Conservation (phyloP, 78 protist genomes). For the Dictyostelium purpureum region DNA sequence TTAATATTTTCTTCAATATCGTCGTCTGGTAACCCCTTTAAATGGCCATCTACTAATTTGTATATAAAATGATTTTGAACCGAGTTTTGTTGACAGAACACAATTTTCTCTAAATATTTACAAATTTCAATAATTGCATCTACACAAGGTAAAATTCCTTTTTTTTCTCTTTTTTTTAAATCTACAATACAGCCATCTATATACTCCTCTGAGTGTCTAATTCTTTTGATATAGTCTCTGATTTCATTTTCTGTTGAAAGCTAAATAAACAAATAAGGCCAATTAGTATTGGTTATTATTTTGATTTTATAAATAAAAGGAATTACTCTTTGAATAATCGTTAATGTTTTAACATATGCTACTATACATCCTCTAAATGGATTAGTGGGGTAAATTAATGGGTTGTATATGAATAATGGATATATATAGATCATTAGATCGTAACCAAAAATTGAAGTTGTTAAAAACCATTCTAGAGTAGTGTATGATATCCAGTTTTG, state of each 20-base stretch:
- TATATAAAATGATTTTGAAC: background rate
- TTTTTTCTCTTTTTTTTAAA: background rate
- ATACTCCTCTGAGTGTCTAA: background rate
- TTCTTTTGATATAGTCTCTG: constrained; percentile 13
- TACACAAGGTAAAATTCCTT: constrained; percentile 13
- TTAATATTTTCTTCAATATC: background rate
- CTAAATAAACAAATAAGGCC: background rate
- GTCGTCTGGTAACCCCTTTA: background rate
- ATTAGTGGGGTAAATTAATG: constrained; percentile 25
- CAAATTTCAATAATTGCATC: constrained; percentile 23
- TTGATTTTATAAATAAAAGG: background rate
- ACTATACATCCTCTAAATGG: constrained; percentile 1
- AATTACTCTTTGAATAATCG: constrained; percentile 3
- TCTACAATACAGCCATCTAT: constrained; percentile 7
- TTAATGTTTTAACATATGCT: constrained; percentile 28
- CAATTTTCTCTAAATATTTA: background rate
- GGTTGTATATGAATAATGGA: constrained; percentile 19
- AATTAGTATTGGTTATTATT: background rate
- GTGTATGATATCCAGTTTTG: constrained; percentile 31
- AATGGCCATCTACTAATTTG: background rate
- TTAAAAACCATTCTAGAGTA: constrained; percentile 9
- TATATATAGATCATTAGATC: background rate
- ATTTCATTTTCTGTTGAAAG: constrained; percentile 6
- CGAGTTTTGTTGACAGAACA: background rate
- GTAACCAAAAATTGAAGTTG: constrained; percentile 5